Evolutionary conservation across 148 eudicot genomes (phyloP), one percentile per base, ranked within the genome.

Genomic region (Pouteria glomerata): DNA sequence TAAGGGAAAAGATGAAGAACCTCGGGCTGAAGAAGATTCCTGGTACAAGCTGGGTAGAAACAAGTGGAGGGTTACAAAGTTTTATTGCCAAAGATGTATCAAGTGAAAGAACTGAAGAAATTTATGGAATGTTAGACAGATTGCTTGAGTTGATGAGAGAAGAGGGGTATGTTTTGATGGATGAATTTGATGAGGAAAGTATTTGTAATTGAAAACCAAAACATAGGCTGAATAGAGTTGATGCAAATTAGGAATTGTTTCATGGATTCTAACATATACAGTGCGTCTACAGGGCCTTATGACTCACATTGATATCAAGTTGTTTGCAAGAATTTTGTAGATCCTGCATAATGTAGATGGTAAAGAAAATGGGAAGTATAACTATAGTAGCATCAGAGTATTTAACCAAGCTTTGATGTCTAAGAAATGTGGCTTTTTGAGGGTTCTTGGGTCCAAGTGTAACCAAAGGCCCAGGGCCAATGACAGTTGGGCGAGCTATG

Each of bases 1-100:
- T 82, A 19, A 76, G 88, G 63, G 73, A 72, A 69, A 80, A 61
- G 60, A 64, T 87, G 83, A 73, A 57, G 24, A 66, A 39, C 52
- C 64, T 69, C 41, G 85, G 88, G 44, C 76, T 84, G 75, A 81
- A 85, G 75, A 84, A 87, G 75, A 72, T 82, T 57, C 52, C 85
- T 30, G 91, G 89, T 42, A 73, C 69, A 71, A 87, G 91, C 69
- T 73, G 87, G 79, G 76, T 82, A 41, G 76, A 87, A 78, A 78
- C 73, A 4, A 58, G 48, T 50, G 72, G 68, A 31, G 78, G 80
- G 27, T 73, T 76, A 41, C 69, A 73, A 53, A 58, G 71, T 55
- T 81, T 81, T 76, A 53, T 74, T 13, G 80, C 76, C 30, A 72
- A 68, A 73, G 81, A 69, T 76, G 72, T 69, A 13, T 68, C 72